Evolutionary conservation across 371 early-diverging fungal genomes (phyloP), one percentile per base, ranked within the genome.

Genomic region (Rhizopus delemar): DNA sequence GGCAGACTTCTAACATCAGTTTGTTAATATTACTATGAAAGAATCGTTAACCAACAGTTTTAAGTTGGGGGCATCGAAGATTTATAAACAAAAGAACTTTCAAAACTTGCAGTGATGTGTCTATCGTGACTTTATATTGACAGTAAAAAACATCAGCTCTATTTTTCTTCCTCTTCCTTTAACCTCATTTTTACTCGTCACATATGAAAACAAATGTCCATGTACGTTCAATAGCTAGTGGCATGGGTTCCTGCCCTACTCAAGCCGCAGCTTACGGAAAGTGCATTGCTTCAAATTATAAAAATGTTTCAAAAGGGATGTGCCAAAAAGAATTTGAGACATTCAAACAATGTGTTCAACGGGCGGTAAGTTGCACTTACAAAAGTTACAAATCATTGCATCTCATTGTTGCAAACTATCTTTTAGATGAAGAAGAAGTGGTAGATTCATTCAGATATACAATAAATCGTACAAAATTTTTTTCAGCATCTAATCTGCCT

Each of bases 281-380:
- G 45, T 86, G 86, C 48, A 71, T 86, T 55, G 69, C 81, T 22
- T 56, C 70, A 11, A 77, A 63, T 32, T 82, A 82, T 62, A 73
- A 76, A 54, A 84, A 84, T 54, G 78, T 78, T 4, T 81, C 77
- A 46, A 79, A 78, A 53, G 83, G 82, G 39, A 70, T 82, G 59
- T 86, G 86, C 49, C 74, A 71, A 13, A 80, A 80, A 56, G 83
- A 86, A 70, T 86, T 86, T 53, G 58, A 71, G 31, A 80, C 80
- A 29, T 86, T 86, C 61, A 83, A 83, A 53, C 71, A 74, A 8
- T 86, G 86, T 69, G 82, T 86, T 34, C 82, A 83, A 48, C 57
- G 71, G 46, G 70, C 69, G 11, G 82, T 85, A 77, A 75, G 78
- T 66, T 29, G 33, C 15, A 28, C n/a, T 46, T 4, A 41, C 6